Evolutionary conservation across 179 eudicot species (phyloP).

Genomic region (Corrigiola litoralis): DNA sequence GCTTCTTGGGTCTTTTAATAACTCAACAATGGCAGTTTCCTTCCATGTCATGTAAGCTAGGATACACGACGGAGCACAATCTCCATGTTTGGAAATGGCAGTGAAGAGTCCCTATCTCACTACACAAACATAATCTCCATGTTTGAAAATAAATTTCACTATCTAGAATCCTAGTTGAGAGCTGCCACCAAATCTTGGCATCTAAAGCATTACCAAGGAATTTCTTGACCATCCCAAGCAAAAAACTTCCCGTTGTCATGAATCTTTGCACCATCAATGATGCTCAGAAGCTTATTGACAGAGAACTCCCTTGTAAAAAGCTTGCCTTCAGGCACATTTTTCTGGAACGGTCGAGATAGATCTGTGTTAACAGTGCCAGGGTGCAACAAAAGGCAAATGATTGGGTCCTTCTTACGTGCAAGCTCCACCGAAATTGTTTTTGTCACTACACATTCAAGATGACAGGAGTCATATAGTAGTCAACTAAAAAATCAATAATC

Average conservation of each 20-base stretch:
- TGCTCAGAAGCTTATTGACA: conserved; percentile 68
- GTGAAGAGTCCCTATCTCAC: no score
- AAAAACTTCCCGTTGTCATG: conserved; percentile 86
- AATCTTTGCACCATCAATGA: conserved; percentile 57
- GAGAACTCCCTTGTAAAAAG: conserved; percentile 84
- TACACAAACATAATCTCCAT: no score
- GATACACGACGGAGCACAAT: no score
- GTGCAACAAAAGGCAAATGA: conserved; percentile 72
- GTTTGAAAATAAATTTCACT: no score
- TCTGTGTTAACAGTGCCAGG: conserved; percentile 97
- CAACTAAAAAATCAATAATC: no score
- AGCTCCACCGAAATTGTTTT: conserved; percentile 77
- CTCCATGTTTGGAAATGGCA: no score
- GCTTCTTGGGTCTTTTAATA: no score
- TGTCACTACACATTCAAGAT: conserved; percentile 52
- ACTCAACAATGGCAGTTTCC: no score
- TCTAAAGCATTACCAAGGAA: conserved; percentile 65
- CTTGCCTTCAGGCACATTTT: conserved; percentile 70
- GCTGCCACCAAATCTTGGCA: no score
- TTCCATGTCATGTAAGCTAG: no score
- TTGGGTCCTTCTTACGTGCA: conserved; percentile 77
- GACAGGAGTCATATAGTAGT: no score
- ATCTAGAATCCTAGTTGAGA: no score
- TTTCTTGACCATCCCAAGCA: conserved; percentile 97
- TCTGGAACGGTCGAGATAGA: conserved; percentile 82